A percentile compares a stretch with the other conserved stretches of the same genome.
Evolutionary conservation across 2,329 filamentous ascomycete genomes (phyloP).

Genomic region (Nakataea oryzae): DNA sequence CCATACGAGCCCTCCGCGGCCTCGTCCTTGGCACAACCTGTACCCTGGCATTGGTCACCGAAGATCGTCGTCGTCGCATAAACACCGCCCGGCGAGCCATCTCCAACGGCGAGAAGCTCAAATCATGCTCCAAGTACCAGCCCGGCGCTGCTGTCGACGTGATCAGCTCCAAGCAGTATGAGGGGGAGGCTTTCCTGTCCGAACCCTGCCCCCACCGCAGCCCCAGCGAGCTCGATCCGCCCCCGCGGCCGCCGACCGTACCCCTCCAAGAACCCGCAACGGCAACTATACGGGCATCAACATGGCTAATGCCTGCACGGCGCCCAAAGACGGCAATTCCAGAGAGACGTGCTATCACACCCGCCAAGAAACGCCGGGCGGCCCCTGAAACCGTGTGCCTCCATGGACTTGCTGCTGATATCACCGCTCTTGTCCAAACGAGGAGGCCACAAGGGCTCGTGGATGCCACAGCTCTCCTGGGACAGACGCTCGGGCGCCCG

Average conservation of each 20-base stretch:
- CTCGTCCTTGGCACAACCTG: constrained; percentile 34
- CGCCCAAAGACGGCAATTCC: not conserved
- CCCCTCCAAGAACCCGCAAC: not conserved
- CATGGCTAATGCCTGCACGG: not conserved
- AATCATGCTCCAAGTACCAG: constrained; percentile 25
- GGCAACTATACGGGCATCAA: not conserved
- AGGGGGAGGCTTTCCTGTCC: constrained; percentile 9
- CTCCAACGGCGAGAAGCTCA: constrained; percentile 28
- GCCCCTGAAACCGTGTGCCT: not conserved
- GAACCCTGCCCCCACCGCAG: not conserved
- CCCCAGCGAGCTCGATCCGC: not conserved
- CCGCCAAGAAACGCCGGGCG: not conserved
- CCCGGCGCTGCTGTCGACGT: constrained; percentile 15
- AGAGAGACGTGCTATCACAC: not conserved
- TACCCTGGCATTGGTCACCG: constrained; percentile 29
- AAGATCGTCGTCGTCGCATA: constrained; percentile 34
- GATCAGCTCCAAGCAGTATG: constrained; percentile 12
- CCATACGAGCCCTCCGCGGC: constrained; percentile 30
- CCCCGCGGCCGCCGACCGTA: too few relatives aligned
- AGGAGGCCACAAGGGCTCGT: not conserved
- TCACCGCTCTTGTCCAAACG: not conserved
- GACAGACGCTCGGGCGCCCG: not conserved
- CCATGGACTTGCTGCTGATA: not conserved
- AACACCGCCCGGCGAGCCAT: constrained; percentile 25
- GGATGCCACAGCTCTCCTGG: not conserved